Evolutionary conservation across 2,329 filamentous ascomycete species (phyloP), one percentile per base, ranked within the genome.

Genomic region (Aurifilum marmelostoma): DNA sequence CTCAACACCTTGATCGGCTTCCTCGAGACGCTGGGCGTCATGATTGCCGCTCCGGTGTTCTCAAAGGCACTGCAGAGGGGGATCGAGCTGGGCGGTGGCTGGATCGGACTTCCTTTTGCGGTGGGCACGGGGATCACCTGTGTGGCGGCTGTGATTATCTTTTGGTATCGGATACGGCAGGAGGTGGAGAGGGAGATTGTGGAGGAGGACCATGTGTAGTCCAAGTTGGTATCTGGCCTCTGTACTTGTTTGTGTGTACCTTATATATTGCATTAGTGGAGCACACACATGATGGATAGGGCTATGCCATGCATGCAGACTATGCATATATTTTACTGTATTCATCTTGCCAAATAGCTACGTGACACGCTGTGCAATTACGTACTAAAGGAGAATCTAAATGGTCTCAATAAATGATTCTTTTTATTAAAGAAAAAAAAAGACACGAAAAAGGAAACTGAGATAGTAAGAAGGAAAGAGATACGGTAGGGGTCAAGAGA

Each of bases 1-100:
- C 77, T 88, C 32, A 89, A 88, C 74, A 84, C 83, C 5, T 77
- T 85, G 4, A 78, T 89, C 12, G 80, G 82, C 2, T 79, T 87
- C 32, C 74, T 85, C 41, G 85, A 89, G 70, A 83, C 81, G 11
- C 54, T 83, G 14, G 83, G 85, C n/a, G 72, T 81, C 1, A 80
- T 87, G 69, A 63, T 83, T 6, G 81, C 81, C 0, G 79, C 80
- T 1, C 85, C 86, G 0, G 70, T 82, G 0, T 76, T 88, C 43
- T 84, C 83, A 1, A 78, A 76, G 74, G 73, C 86, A 7, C 80
- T 88, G 52, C 78, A 80, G 47, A 72, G 75, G 1, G 86, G 86
- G 0, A 73, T 87, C 61, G 72, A 80, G 14, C 60, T 82, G 0
- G 85, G 85, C 0, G 84, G 82, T 0, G 67, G 72, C 0, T 86